phyloP scores from a whole-genome alignment of 176 grass and related monocot genomes.

The Juncus inflexus region DNA sequence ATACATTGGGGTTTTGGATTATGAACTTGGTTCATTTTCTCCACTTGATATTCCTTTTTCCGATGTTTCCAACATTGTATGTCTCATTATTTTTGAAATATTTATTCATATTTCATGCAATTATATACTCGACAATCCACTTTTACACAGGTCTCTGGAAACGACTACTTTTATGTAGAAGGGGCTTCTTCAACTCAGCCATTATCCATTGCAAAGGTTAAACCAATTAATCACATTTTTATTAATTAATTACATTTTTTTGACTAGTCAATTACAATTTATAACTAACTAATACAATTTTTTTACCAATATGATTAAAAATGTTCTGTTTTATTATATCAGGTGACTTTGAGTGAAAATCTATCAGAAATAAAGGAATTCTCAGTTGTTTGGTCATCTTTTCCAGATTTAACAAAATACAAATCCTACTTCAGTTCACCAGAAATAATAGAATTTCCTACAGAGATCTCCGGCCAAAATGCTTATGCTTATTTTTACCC shows the following conservation, averaged over 20 bases:
- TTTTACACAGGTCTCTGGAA: conserved; percentile 42
- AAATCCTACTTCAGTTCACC: conserved; percentile 61
- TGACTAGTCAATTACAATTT: too few species aligned
- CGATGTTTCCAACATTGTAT: conserved; percentile 70
- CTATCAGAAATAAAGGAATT: conserved; percentile 46
- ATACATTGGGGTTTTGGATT: conserved; percentile 74
- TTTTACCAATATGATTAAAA: neutral
- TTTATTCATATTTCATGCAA: conserved; percentile 6
- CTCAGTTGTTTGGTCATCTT: conserved; percentile 89
- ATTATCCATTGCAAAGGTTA: conserved; percentile 80
- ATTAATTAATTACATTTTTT: too few species aligned
- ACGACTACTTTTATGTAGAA: conserved; percentile 73
- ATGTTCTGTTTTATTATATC: conserved; percentile 2
- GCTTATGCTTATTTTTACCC: conserved; percentile 97
- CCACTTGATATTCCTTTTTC: conserved; percentile 68
- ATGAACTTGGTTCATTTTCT: conserved; percentile 59
- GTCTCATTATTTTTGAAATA: conserved; percentile 9
- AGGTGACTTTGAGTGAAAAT: conserved; percentile 67
- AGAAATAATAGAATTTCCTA: conserved; percentile 78
- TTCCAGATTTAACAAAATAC: conserved; percentile 44
- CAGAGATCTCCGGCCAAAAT: conserved; percentile 56
- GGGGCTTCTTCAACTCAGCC: conserved; percentile 69
- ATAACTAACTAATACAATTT: too few species aligned
- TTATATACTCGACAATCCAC: neutral
- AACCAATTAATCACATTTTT: neutral